These are phyloP conservation scores for Russula dissimulans DNA, from an alignment of 768 basidiomycete genomes.

Conservation along the genomic window DNA sequence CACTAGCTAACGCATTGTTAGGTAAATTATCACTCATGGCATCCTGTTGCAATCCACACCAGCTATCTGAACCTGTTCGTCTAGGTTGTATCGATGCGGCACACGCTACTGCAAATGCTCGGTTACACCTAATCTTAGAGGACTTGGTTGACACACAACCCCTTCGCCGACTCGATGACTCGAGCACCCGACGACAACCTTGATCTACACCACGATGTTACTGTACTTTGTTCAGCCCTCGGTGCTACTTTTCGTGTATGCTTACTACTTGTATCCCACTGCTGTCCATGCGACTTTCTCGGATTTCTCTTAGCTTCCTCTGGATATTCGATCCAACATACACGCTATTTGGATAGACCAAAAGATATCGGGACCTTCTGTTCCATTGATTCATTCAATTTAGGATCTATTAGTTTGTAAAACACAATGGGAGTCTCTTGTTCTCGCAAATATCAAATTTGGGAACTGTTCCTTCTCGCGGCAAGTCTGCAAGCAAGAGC, in stretches of 20 bases:
- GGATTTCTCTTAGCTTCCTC: not conserved
- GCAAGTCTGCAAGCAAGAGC: no score
- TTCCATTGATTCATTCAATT: not conserved
- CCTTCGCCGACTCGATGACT: not conserved
- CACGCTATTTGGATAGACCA: not conserved
- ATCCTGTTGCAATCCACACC: not conserved
- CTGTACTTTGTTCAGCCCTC: slow-evolving; percentile 3
- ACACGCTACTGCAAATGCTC: not conserved
- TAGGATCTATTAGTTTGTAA: not conserved
- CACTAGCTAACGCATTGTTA: not conserved
- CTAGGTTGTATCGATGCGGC: not conserved
- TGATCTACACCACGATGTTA: not conserved
- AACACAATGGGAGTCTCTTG: no score
- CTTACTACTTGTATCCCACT: slow-evolving; percentile 1
- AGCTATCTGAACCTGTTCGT: not conserved
- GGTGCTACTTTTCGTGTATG: not conserved
- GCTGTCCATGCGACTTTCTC: not conserved
- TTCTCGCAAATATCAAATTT: no score
- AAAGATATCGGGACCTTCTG: not conserved
- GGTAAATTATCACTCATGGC: slow-evolving; percentile 10
- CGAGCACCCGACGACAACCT: no score
- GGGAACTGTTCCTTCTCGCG: no score
- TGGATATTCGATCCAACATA: not conserved
- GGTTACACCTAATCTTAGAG: not conserved
- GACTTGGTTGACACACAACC: not conserved